A percentile compares a stretch with the other conserved stretches of the same genome.
phyloP scores from a whole-genome alignment of 257 asterid species.

The Salvia miltiorrhiza region DNA sequence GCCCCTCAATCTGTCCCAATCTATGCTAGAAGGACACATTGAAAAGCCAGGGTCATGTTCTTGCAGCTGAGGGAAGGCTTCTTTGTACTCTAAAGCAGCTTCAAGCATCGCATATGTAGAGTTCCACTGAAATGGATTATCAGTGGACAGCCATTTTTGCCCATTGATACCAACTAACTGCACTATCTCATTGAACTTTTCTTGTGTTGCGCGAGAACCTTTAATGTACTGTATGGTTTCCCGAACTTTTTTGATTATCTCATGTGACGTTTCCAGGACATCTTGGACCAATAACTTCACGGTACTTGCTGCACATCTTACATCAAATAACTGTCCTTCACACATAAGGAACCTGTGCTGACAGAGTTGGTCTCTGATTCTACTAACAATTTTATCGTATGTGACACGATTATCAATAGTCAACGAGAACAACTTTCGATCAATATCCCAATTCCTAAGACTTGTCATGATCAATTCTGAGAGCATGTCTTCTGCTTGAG shows the following conservation, averaged over 20 bases:
- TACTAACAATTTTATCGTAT: constrained; percentile 58
- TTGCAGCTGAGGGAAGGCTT: constrained; percentile 66
- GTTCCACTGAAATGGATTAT: constrained; percentile 72
- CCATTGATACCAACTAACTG: constrained; percentile 52
- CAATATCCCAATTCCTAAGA: constrained; percentile 79
- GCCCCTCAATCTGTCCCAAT: constrained; percentile 77
- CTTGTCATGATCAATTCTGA: constrained; percentile 64
- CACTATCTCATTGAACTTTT: constrained; percentile 73
- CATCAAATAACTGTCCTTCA: constrained; percentile 87
- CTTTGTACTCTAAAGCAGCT: constrained; percentile 67
- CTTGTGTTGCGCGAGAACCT: constrained; percentile 59
- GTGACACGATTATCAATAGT: constrained; percentile 55
- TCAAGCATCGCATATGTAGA: constrained; percentile 84
- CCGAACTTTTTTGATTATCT: constrained; percentile 64
- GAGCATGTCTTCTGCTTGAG: constrained; percentile 66
- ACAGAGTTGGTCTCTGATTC: constrained; percentile 72
- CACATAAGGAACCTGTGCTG: constrained; percentile 76
- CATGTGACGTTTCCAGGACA: constrained; percentile 58
- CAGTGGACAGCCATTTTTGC: constrained; percentile 49
- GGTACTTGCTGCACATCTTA: constrained; percentile 82
- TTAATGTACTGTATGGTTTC: constrained; percentile 63
- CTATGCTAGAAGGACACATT: constrained; percentile 51
- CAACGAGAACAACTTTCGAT: constrained; percentile 75
- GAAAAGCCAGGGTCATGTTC: constrained; percentile 63
- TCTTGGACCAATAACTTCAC: constrained; percentile 77